Evolutionary conservation across 1,284 basidiomycete species (phyloP).

Genomic region (Apiotrichum akiyoshidainum): DNA sequence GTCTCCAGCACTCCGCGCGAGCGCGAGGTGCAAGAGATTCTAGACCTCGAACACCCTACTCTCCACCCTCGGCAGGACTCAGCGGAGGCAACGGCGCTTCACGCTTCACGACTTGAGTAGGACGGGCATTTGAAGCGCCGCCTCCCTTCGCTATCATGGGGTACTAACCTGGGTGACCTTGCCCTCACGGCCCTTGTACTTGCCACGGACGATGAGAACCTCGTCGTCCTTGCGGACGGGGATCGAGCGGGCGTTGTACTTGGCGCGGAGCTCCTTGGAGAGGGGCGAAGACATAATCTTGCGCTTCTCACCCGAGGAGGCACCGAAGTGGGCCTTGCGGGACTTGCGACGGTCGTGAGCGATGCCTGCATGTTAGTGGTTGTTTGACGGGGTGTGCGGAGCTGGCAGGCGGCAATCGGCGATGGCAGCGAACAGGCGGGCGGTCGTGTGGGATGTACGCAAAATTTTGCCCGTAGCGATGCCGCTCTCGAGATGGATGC

Average conservation of each 20-base stretch:
- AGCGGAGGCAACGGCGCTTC: conserved; percentile 6
- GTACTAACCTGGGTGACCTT: conserved; percentile 72
- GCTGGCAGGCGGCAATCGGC: background rate
- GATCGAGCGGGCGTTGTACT: conserved; percentile 90
- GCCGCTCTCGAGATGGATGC: no score
- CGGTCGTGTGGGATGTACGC: no score
- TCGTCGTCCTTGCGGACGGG: conserved; percentile 98
- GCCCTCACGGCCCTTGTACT: conserved; percentile 98
- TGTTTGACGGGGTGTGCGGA: background rate
- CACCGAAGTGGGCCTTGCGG: conserved; percentile 93
- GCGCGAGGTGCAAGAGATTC: no score
- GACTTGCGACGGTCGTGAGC: conserved; percentile 75
- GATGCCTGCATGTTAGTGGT: conserved; percentile 35
- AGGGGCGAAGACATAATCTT: conserved; percentile 97
- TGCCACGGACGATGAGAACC: conserved; percentile 91
- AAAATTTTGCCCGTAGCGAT: no score
- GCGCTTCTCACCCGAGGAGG: conserved; percentile 87
- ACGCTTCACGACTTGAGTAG: background rate
- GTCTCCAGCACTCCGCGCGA: no score
- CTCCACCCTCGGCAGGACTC: conserved; percentile 1
- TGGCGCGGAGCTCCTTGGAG: conserved; percentile 88
- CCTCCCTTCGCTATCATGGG: background rate
- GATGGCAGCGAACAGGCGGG: no score
- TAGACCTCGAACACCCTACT: background rate
- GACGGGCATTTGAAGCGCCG: conserved; percentile 1